Evolutionary conservation across 2,329 filamentous ascomycete genomes (phyloP), one percentile per base, ranked within the genome.

Genomic region (Trichophyton benhamiae): DNA sequence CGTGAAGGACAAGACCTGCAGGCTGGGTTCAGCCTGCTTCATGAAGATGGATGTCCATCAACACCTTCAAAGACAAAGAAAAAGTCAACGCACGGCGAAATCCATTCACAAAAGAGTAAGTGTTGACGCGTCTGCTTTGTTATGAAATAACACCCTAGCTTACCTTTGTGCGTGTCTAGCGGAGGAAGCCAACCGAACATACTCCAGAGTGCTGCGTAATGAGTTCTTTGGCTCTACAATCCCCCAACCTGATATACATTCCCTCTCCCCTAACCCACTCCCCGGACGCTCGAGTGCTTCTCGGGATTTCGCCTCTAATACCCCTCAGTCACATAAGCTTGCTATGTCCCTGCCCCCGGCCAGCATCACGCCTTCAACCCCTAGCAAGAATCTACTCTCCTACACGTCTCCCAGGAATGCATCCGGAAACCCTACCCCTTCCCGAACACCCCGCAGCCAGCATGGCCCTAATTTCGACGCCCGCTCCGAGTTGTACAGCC

Each of bases 321-420:
- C 92, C 4, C 91, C 91, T 53, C 91, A 91, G 27, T 84, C 82
- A 62, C 84, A 85, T 67, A 74, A 76, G 17, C 78, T 84, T 13
- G 77, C 81, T 13, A 79, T 84, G 11, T 79, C 83, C 25, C 75
- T 91, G n/a, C 86, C 88, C 9, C 83, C 87, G 1, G 86, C 82
- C 30, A 80, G 84, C 61, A 80, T 94, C 62, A 96, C 92, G 0
- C 94, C 94, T 0, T 95, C 92, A 0, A 99, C 94, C 3, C 94
- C 94, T 8, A 91, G 96, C 75, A 97, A 96, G 77, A 99, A 99
- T 67, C 83, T 99, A 44, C 97, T 99, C 72, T 89, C 88, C 27
- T 96, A 95, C 72, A 86, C 89, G 75, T 91, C 89, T 2, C 87
- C 89, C 36, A 77, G 77, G 30, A 84, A 89, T 68, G 82, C 87